Evolutionary conservation across 495 filamentous ascomycete species (phyloP).

Genomic region (Hypomontagnella monticulosa): DNA sequence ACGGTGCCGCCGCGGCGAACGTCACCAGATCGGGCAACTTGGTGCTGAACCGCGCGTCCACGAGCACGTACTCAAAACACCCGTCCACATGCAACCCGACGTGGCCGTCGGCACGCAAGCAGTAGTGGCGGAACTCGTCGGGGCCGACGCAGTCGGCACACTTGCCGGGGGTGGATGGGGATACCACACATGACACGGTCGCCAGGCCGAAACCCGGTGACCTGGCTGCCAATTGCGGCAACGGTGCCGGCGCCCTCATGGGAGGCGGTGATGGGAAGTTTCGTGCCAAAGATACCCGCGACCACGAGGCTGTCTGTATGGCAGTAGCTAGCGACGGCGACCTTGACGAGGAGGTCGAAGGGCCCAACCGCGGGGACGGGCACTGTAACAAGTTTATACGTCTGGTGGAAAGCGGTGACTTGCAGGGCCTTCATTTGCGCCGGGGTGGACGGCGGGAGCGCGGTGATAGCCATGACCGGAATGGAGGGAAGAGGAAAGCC

Average conservation of each 20-base stretch:
- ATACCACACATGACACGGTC: slow-evolving; percentile 62
- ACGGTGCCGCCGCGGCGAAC: slow-evolving; percentile 62
- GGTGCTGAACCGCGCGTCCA: slow-evolving; percentile 56
- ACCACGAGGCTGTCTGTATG: slow-evolving; percentile 67
- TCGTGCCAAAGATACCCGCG: slow-evolving; percentile 51
- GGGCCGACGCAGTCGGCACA: slow-evolving; percentile 58
- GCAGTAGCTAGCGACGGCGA: slow-evolving; percentile 67
- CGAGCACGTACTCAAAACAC: slow-evolving; percentile 62
- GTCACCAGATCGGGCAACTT: slow-evolving; percentile 58
- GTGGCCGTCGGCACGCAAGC: slow-evolving; percentile 41
- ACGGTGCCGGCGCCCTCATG: slow-evolving; percentile 70
- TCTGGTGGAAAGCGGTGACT: slow-evolving; percentile 55
- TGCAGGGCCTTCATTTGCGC: slow-evolving; percentile 41
- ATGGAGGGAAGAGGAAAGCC: too few species aligned
- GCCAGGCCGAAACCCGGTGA: slow-evolving; percentile 54
- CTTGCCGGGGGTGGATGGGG: slow-evolving; percentile 52
- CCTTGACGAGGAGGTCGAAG: slow-evolving; percentile 65
- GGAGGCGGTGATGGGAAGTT: slow-evolving; percentile 62
- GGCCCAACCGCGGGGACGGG: slow-evolving; percentile 58
- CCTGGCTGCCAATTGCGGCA: slow-evolving; percentile 55
- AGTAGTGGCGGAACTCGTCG: slow-evolving; percentile 59
- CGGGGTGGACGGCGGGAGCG: slow-evolving; percentile 11
- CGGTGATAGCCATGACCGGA: neutral
- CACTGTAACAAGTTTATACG: slow-evolving; percentile 60
- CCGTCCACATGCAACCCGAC: slow-evolving; percentile 60